Evolutionary conservation across 2,329 filamentous ascomycete genomes (phyloP), one percentile per base, ranked within the genome.

Genomic region (Fonsecaea multimorphosa): DNA sequence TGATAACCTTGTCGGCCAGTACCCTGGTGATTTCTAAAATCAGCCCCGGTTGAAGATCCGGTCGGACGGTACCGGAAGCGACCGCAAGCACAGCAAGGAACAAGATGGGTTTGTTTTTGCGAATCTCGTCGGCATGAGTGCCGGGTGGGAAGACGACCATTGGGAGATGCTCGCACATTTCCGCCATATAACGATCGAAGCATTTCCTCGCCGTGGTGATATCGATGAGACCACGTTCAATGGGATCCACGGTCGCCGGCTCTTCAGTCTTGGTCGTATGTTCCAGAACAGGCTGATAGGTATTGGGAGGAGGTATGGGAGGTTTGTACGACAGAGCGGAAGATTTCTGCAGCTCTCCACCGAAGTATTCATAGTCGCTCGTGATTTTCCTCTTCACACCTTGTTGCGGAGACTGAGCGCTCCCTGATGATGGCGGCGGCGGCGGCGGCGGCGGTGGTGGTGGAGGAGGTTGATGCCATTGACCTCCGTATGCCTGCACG

Each of bases 1-100:
- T 81, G 71, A 95, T 85, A 46, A 94, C 84, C 70, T 87, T 87
- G 52, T 95, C 89, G 2, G 91, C 91, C 61, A 95, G 85, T 11
- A 87, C 81, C 67, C 88, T 86, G 80, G 92, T 90, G 62, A 92
- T 79, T 72, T 95, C 88, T 66, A 85, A 85, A 9, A 89, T 85
- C 14, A 96, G 79, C 29, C 81, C 79, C 9, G 84, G 81, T 74
- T 93, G 91, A 3, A 82, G 73, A 1, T 85, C 80, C n/a, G 83
- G 80, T 16, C 81, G 77, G 11, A 87, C 79, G 2, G 79, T 78
- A 2, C 83, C 83, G 1, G 85, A 82, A 0, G 85, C 82, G 9
- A 83, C 80, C 16, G 83, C 82, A 14, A 89, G 72, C 16, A 89
- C 84, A 1, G 85, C 81, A 12, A 88, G 79, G 69, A 89, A 87